Conservation (phyloP, 164 flowering plant genomes). For the Chimonanthus praecox region DNA sequence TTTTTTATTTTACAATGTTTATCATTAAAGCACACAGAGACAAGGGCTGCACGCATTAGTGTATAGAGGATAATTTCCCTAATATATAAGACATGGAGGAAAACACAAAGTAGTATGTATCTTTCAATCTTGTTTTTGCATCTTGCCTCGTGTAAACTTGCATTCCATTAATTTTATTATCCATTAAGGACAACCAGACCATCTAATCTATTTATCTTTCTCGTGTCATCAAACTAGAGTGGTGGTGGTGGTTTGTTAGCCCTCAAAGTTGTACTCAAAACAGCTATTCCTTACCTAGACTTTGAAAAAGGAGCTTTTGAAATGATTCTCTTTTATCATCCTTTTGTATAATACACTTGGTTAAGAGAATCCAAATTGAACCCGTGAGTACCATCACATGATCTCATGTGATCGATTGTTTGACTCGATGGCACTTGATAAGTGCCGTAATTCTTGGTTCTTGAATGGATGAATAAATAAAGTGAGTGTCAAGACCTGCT, state of each 20-base stretch:
- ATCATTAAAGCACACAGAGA: no score
- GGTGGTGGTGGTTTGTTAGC: constrained; percentile 19
- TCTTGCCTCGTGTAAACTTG: neutral
- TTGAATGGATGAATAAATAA: neutral
- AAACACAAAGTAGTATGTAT: neutral
- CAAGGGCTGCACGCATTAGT: neutral
- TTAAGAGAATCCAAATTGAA: neutral
- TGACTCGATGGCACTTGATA: neutral
- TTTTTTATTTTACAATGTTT: no score
- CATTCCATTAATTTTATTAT: neutral
- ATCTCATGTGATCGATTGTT: neutral
- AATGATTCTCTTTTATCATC: constrained; percentile 8
- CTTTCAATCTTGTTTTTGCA: neutral
- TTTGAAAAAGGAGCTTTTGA: constrained; percentile 11
- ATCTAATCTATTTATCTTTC: neutral
- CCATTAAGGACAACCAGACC: neutral
- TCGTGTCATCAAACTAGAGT: neutral
- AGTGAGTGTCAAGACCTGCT: neutral
- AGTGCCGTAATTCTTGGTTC: constrained; percentile 5
- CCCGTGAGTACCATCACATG: constrained; percentile 1
- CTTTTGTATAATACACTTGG: constrained; percentile 2
- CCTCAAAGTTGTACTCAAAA: constrained; percentile 22
- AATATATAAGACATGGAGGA: neutral
- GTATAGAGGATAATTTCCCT: neutral
- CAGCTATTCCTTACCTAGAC: constrained; percentile 4